Evolutionary conservation across 2,329 filamentous ascomycete genomes (phyloP), one percentile per base, ranked within the genome.

Genomic region (Talaromyces sp.): DNA sequence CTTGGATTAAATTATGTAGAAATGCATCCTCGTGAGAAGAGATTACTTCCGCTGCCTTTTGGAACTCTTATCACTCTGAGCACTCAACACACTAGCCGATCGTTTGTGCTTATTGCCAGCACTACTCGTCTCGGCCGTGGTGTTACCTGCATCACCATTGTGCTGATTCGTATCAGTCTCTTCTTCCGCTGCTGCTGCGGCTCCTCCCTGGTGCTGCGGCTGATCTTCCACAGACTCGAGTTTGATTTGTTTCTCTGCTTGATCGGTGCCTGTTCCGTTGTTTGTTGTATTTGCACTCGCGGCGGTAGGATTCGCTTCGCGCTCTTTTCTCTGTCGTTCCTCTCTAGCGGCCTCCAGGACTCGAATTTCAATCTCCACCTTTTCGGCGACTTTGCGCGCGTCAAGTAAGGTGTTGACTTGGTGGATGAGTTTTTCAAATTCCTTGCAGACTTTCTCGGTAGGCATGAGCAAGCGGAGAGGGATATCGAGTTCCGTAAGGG

Each of bases 81-180:
- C 81, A 75, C 91, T 94, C 62, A 96, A 76, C 37, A 93, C 91
- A 75, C 92, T 96, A 1, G 91, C 91, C 74, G 92, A 95, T 66
- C 92, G 86, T 81, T 96, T 96, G 68, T 90, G 89, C 14, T 68
- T 65, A 39, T 67, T 59, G 63, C 72, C 68, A 14, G 68, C 68
- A 19, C 4, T 67, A 69, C 50, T 64, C 69, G 47, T 65, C 69
- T 62, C 68, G 67, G 49, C 68, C 67, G 31, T 66, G 64, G 14
- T 69, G 16, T 60, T 61, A 3, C 60, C 65, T 22, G 14, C 27
- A 35, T 24, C 50, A 27, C 11, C 61, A 11, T 24, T 47, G 22
- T 43, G 52, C n/a, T 57, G 24, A 37, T 64, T 50, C 3, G 9
- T 10, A 31, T 52, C 24, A 19, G 54, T 24, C 9, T 6, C 27